These are phyloP conservation scores for Aspergillus thermomutatus DNA, from an alignment of 2,329 filamentous ascomycete species.

Conservation along the genomic window DNA sequence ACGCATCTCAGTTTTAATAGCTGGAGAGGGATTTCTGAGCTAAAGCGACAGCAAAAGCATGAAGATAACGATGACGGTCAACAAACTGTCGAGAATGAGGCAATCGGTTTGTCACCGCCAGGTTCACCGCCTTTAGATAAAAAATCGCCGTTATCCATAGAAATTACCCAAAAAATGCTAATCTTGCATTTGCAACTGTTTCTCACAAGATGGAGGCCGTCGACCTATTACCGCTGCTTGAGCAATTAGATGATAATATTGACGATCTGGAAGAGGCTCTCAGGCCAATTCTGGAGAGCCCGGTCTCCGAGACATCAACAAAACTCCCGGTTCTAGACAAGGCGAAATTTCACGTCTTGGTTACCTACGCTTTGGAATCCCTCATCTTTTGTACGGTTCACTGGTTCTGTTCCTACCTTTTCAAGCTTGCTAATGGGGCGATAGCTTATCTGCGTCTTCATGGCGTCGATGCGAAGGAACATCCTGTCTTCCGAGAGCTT, in stretches of 20 bases:
- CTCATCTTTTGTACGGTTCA: constrained; percentile 70
- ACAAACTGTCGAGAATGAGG: not conserved
- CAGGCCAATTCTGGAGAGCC: constrained; percentile 65
- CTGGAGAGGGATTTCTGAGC: not conserved
- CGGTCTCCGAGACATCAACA: constrained; percentile 65
- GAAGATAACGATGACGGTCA: not conserved
- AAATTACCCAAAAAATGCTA: constrained; percentile 11
- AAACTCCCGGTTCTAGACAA: constrained; percentile 90
- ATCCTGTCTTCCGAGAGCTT: constrained; percentile 82
- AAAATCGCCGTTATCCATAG: constrained; percentile 13
- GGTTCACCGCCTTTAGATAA: constrained; percentile 19
- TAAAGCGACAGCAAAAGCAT: not conserved
- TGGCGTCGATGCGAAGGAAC: constrained; percentile 75
- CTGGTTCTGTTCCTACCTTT: not conserved
- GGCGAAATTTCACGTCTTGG: constrained; percentile 86
- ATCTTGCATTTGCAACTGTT: constrained; percentile 12
- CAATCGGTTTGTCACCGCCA: constrained; percentile 13
- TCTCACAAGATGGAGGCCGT: constrained; percentile 47
- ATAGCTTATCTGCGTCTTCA: constrained; percentile 73
- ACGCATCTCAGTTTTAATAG: not conserved
- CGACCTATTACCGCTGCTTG: constrained; percentile 65
- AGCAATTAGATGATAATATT: constrained; percentile 72
- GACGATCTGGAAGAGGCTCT: constrained; percentile 74
- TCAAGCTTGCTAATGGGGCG: constrained; percentile 10
- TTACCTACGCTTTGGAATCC: constrained; percentile 86